Evolutionary conservation across 257 asterid genomes (phyloP).

Genomic region (Pogostemon cablin): DNA sequence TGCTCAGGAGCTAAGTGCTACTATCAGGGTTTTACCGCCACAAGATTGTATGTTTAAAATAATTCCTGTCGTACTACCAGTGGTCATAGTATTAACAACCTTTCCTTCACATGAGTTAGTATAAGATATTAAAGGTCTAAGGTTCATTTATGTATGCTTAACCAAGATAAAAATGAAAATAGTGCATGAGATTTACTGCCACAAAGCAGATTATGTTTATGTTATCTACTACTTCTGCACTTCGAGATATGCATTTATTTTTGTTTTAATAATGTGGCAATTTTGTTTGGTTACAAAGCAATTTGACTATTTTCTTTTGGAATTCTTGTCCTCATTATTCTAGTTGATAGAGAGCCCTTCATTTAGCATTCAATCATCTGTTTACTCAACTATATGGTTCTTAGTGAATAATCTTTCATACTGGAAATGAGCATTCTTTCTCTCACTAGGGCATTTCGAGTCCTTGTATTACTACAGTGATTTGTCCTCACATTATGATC

Average conservation of each 20-base stretch:
- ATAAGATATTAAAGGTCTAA: neutral
- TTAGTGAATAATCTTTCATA: neutral
- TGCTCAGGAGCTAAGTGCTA: conserved; percentile 82
- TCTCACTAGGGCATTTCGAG: conserved; percentile 10
- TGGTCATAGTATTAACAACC: neutral
- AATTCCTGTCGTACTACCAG: conserved; percentile 23
- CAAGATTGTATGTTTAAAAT: conserved; percentile 71
- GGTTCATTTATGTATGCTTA: conserved; percentile 15
- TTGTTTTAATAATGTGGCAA: neutral
- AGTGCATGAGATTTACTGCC: conserved; percentile 12
- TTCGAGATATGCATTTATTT: neutral
- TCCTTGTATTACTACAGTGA: neutral
- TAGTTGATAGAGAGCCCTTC: conserved; percentile 17
- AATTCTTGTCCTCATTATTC: conserved; percentile 1
- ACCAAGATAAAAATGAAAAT: conserved; percentile 15
- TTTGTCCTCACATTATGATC: neutral
- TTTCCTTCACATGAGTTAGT: neutral
- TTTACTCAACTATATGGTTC: conserved; percentile 13
- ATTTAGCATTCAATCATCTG: neutral
- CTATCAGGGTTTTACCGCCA: conserved; percentile 89
- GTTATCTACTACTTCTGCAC: neutral
- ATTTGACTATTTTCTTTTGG: conserved; percentile 2
- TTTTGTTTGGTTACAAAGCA: neutral
- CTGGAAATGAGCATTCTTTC: conserved; percentile 21
- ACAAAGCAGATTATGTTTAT: conserved; percentile 6